Percentiles rank a stretch among this genome's conserved stretches.
These are phyloP conservation scores for Talaromyces borbonicus DNA, from an alignment of 495 filamentous ascomycete species.

Conservation along the genomic window DNA sequence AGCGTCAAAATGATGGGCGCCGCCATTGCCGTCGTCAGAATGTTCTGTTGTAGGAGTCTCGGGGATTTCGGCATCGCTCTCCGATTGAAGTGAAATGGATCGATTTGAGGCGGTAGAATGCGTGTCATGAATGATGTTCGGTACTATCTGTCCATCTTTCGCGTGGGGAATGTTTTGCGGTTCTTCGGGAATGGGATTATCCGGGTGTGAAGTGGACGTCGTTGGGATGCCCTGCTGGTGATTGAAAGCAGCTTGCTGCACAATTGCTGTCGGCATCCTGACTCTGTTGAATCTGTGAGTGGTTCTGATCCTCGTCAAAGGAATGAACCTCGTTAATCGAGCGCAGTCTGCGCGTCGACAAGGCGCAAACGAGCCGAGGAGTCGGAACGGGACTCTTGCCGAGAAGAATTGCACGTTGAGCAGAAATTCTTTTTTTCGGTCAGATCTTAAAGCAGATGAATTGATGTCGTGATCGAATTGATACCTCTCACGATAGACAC, in stretches of 20 bases:
- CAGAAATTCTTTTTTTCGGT: too few relatives aligned
- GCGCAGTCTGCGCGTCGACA: background rate
- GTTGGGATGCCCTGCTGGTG: conserved; percentile 22
- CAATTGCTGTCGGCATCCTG: conserved; percentile 16
- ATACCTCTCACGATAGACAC: too few relatives aligned
- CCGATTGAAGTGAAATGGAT: conserved; percentile 15
- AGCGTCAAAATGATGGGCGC: conserved; percentile 12
- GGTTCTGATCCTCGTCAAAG: too few relatives aligned
- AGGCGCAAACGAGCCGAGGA: background rate
- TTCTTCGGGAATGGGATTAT: conserved; percentile 48
- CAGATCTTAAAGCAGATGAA: too few relatives aligned
- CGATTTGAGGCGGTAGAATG: conserved; percentile 3
- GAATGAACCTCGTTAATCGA: too few relatives aligned
- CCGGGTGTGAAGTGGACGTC: conserved; percentile 43
- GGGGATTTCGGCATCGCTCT: conserved; percentile 35
- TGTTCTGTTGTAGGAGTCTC: conserved; percentile 45
- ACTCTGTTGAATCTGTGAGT: too few relatives aligned
- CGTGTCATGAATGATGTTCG: conserved; percentile 1
- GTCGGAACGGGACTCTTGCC: background rate
- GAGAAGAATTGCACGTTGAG: background rate
- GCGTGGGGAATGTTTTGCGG: conserved; percentile 33
- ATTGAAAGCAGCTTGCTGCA: conserved; percentile 18
- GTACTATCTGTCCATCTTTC: conserved; percentile 15
- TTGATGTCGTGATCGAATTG: background rate
- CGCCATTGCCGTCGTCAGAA: conserved; percentile 34